A percentile compares a stretch with the other conserved stretches of the same genome.
Evolutionary conservation across 2,329 filamentous ascomycete genomes (phyloP).

Genomic region (Bipolaris sorokiniana): DNA sequence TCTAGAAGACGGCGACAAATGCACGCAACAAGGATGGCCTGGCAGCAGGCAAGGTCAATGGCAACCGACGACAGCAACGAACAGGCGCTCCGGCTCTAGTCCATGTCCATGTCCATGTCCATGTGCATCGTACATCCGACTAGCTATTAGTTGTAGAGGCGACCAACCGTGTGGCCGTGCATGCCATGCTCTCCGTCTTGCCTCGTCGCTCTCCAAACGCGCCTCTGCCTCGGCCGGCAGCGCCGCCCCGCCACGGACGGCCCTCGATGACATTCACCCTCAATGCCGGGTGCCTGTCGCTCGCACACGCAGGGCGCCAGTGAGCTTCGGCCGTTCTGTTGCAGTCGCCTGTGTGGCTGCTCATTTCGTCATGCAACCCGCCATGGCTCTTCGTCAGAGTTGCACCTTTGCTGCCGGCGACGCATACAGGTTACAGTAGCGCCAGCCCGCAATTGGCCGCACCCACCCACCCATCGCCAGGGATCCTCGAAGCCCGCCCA

Average conservation of each 20-base stretch:
- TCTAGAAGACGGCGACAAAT: conserved; percentile 10
- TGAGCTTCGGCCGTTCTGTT: background rate
- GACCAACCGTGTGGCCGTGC: conserved; percentile 18
- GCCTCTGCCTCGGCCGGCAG: conserved; percentile 17
- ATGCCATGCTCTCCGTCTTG: background rate
- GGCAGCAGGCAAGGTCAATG: no score
- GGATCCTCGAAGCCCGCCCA: conserved; percentile 28
- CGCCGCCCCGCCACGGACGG: background rate
- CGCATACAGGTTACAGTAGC: conserved; percentile 32
- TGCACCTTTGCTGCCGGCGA: conserved; percentile 31
- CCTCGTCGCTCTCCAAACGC: background rate
- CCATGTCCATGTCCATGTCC: no score
- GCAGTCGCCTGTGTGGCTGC: background rate
- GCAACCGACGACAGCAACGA: no score
- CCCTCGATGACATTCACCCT: no score
- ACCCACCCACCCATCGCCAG: conserved; percentile 24
- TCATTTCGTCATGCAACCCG: conserved; percentile 3
- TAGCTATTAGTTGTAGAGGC: background rate
- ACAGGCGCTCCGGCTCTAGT: conserved; percentile 6
- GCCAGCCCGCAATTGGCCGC: conserved; percentile 30
- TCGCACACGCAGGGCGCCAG: background rate
- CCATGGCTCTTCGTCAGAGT: conserved; percentile 27
- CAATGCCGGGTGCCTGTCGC: background rate
- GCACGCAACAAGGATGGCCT: conserved; percentile 4
- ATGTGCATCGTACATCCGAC: background rate